A percentile compares a stretch with the other conserved stretches of the same genome.
phyloP scores from a whole-genome alignment of 108 stramenopile species.

The Aurantiochytrium sp. region DNA sequence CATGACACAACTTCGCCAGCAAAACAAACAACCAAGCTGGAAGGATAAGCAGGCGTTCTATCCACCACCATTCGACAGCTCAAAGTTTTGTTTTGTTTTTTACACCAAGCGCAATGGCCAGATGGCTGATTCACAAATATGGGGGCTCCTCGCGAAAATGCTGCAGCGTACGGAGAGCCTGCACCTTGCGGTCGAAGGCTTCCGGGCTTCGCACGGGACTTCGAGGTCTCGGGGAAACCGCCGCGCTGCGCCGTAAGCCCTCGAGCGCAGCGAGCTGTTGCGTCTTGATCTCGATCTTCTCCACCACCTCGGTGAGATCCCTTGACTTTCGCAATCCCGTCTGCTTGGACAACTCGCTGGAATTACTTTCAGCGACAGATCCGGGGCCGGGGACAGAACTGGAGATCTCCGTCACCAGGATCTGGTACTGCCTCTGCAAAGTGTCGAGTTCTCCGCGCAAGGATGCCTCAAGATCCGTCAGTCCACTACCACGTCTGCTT shows the following conservation, averaged over 20 bases:
- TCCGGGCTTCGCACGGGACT: neutral
- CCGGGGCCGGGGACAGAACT: neutral
- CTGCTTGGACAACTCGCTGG: too few relatives aligned
- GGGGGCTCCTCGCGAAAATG: neutral
- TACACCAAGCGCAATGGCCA: too few relatives aligned
- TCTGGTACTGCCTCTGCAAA: neutral
- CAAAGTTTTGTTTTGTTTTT: too few relatives aligned
- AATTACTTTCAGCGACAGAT: too few relatives aligned
- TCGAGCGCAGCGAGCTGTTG: neutral
- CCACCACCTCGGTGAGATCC: neutral
- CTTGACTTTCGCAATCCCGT: neutral
- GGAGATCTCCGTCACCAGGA: neutral
- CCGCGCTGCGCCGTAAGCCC: too few relatives aligned
- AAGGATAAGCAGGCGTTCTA: too few relatives aligned
- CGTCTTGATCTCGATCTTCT: neutral
- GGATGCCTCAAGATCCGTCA: neutral
- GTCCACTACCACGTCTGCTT: neutral
- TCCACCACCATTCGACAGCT: too few relatives aligned
- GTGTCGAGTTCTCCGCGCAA: neutral
- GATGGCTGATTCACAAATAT: neutral
- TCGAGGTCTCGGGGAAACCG: neutral
- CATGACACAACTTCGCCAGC: too few relatives aligned
- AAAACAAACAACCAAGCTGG: too few relatives aligned
- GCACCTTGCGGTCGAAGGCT: neutral
- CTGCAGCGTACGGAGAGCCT: neutral